Evolutionary conservation across 331 rosid genomes (phyloP), one percentile per base, ranked within the genome.

Genomic region (Rosa hybrid): DNA sequence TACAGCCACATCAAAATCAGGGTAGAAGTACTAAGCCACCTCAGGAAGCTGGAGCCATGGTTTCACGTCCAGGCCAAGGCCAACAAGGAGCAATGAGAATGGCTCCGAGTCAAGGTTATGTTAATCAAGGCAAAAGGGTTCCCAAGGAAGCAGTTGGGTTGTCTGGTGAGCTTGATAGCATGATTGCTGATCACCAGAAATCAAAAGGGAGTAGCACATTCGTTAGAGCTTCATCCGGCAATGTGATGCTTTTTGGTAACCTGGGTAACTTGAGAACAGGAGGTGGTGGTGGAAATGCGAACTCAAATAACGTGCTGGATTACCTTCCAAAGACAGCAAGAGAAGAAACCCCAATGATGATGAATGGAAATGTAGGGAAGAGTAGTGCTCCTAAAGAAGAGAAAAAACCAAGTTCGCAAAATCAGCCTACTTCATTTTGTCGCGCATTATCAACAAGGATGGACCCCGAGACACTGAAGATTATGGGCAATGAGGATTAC

Each of bases 401-500:
- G 60, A 70, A 81, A 75, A 84, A 67, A 48, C 72, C 71, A n/a
- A 72, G 72, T 30, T 45, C 8, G 11, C 46, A 8, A 3, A 68
- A 81, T 62, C 72, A 80, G 53, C 30, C 84, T 6, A 27, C 53
- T 77, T 88, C 96, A 44, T 81, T 90, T 53, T 90, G 96, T 80
- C 82, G 94, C 41, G 97, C 87, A 0, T 5, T 94, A 69, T 91
- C 98, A 6, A 91, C 97, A 7, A 82, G 98, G 80, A 90, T 88
- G 90, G 97, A 91, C 80, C 98, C 98, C 0, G 97, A 94, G 78
- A 80, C 89, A 57, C 81, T 94, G 80, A 94, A 91, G 90, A 89
- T 89, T 13, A 84, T 94, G 98, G 97, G 98, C 14, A 94, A 94
- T 75, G 97, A 91, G 68, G 98, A 94, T 81, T 94, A 91, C 76